Base-by-base conservation (phyloP, 2,329 filamentous ascomycete species). In the Cladosporium halotolerans region DNA sequence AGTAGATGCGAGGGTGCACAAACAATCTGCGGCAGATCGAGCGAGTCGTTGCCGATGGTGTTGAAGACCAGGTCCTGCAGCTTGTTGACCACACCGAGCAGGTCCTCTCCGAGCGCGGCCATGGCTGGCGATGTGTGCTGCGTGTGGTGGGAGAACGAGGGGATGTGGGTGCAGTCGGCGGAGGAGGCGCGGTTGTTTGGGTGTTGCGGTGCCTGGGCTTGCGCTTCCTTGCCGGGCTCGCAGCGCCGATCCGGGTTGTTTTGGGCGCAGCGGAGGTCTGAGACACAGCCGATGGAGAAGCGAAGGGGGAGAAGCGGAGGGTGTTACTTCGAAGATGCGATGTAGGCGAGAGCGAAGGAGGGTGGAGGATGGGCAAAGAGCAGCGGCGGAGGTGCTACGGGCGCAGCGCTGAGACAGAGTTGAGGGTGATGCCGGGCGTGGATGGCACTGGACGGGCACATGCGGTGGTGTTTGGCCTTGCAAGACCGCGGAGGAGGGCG, bases 21-120 rank as follows among this genome's bases (percentile, higher is more conserved):
- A 84, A 96, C 93, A 80, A 99, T 99, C 76, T 99, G 93, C 55
- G 93, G 93, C 54, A 99, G 78, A 74, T 99, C 93, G 57, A 99
- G 81, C 50, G 92, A 97, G 73, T 99, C 93, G 77, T 91, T 97
- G 73, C 93, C 93, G 72, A 99, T 99, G 63, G 93, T 99, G 76
- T 99, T 99, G 79, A 99, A 99, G 68, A 99, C 93, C 68, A 99
- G 76, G 73, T 97, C 93, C 74, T 99, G 93, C 67, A 99, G 80
- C 79, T 95, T 95, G 79, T 99, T 99, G 76, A 99, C 93, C 60
- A 90, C 95, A 64, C 83, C 84, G 70, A 99, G 83, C 73, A 99
- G 79, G 74, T 99, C 91, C 74, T 99, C 93, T 69, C 93, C 92
- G 66, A 99, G 84, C 67, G 92, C 84, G 70, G 93, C 88, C 93